Evolutionary conservation across 2,329 filamentous ascomycete genomes (phyloP).

Genomic region (Fusarium continuum): DNA sequence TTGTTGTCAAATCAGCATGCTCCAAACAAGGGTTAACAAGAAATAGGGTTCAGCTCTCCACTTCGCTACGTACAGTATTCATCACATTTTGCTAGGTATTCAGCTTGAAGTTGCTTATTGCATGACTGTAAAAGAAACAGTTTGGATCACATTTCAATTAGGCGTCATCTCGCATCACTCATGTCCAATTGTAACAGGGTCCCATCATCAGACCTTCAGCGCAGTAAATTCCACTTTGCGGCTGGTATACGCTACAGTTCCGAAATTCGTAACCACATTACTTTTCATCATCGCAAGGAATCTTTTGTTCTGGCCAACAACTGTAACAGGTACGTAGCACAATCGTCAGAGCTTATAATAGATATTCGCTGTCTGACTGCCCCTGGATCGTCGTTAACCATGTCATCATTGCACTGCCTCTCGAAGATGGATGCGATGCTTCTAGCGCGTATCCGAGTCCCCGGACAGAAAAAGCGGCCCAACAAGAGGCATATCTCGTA

Average conservation of each 20-base stretch:
- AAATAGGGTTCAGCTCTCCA: slow-evolving; percentile 3
- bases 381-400: slow-evolving; percentile 19
- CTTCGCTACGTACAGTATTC: neutral
- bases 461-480: neutral
- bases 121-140: neutral
- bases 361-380: slow-evolving; percentile 9
- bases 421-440: slow-evolving; percentile 22
- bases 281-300: neutral
- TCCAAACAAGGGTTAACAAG: neutral
- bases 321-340: neutral
- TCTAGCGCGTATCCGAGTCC: slow-evolving; percentile 7
- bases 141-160: slow-evolving; percentile 2
- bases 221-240: neutral
- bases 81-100: neutral
- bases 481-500: neutral
- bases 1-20: slow-evolving; percentile 22
- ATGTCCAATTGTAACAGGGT: neutral
- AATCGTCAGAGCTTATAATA: slow-evolving; percentile 26
- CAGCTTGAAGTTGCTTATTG: neutral
- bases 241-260: no score
- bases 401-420: slow-evolving; percentile 31
- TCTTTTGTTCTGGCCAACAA: neutral
- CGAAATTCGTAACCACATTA: no score
- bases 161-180: neutral
- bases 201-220: neutral